A percentile compares a stretch with the other conserved stretches of the same genome.
Evolutionary conservation across 2,329 filamentous ascomycete genomes (phyloP).

Genomic region (Didymellaceae sp.): DNA sequence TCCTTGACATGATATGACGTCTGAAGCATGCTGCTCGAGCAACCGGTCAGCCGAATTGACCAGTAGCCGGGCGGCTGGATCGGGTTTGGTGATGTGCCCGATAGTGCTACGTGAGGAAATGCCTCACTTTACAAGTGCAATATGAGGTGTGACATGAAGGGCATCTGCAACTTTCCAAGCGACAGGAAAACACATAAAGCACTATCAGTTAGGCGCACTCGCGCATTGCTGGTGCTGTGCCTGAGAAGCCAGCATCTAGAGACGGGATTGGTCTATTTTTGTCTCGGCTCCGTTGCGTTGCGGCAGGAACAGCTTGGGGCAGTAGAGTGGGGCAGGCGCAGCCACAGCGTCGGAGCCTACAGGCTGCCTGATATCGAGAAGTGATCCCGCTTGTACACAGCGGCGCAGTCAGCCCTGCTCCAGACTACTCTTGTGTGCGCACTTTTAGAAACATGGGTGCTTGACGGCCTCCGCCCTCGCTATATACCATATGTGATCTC

Average conservation of each 20-base stretch:
- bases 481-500: background rate
- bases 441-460: background rate
- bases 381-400: conserved; percentile 3
- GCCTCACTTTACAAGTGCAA: background rate
- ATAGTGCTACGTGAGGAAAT: background rate
- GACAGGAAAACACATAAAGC: no score
- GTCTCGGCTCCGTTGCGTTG: conserved; percentile 16
- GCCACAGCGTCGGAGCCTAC: conserved; percentile 10
- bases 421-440: background rate
- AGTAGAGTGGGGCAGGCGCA: conserved; percentile 21
- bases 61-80: conserved; percentile 5
- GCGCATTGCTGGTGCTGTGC: conserved; percentile 3
- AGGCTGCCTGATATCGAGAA: conserved; percentile 18
- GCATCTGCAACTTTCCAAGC: no score
- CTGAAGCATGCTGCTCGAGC: conserved; percentile 9
- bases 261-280: conserved; percentile 11
- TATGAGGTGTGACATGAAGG: no score
- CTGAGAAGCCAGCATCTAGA: background rate
- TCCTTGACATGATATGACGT: conserved; percentile 11
- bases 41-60: conserved; percentile 13
- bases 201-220: no score
- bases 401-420: conserved; percentile 9
- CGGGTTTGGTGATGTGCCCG: conserved; percentile 5
- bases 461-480: conserved; percentile 1
- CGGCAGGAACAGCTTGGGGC: conserved; percentile 27